Evolutionary conservation across 306 rosid species (phyloP).

Genomic region (Cucumis hystrix): DNA sequence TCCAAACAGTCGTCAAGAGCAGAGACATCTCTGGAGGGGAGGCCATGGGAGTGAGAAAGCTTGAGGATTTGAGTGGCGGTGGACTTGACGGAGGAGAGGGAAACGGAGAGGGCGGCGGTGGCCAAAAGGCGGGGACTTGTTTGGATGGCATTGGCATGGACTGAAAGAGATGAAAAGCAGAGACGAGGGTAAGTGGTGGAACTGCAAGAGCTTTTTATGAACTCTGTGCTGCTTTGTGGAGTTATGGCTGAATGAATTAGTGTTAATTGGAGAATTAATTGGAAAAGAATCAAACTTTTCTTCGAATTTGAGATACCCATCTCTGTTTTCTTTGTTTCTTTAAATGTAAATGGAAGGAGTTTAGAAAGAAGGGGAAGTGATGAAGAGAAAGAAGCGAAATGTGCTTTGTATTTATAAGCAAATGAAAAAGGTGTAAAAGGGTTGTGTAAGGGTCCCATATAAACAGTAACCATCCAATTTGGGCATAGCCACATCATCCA

Average conservation of each 20-base stretch:
- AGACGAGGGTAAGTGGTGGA: slow-evolving; percentile 54
- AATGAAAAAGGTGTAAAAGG: background rate
- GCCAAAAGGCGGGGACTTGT: slow-evolving; percentile 36
- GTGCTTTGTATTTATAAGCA: background rate
- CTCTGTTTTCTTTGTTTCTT: background rate
- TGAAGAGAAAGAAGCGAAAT: background rate
- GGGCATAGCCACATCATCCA: no score
- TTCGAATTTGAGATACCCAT: background rate
- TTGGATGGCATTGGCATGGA: slow-evolving; percentile 44
- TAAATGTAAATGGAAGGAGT: background rate
- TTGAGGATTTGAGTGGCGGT: slow-evolving; percentile 21
- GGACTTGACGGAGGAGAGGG: slow-evolving; percentile 35
- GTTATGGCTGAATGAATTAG: background rate
- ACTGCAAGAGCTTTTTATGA: slow-evolving; percentile 56
- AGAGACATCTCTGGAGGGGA: background rate
- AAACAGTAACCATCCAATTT: no score
- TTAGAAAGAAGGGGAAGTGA: background rate
- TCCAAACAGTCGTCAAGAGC: slow-evolving; percentile 74
- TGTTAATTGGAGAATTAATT: background rate
- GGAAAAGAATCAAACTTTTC: background rate
- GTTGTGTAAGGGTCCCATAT: no score
- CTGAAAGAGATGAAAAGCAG: slow-evolving; percentile 35
- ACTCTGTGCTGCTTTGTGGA: slow-evolving; percentile 15
- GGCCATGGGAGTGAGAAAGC: slow-evolving; percentile 16
- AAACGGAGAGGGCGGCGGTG: slow-evolving; percentile 38